A percentile compares a stretch with the other conserved stretches of the same genome.
Conservation (phyloP, 2,329 filamentous ascomycete genomes). For the Dactylellina parvicollis region DNA sequence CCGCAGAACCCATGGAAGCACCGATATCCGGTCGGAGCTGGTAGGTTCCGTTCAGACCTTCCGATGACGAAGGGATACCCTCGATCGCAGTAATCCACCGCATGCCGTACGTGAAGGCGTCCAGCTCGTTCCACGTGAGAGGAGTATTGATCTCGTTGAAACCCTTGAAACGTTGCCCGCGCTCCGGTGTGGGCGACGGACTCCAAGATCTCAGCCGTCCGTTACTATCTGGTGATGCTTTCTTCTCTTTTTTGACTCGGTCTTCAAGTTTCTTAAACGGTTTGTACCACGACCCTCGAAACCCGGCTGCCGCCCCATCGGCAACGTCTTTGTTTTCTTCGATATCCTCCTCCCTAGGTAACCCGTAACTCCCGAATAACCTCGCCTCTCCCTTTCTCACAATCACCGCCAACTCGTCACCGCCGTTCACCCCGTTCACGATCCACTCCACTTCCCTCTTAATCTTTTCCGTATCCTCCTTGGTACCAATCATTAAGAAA, state of each 20-base stretch:
- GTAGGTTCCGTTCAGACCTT: constrained; percentile 19
- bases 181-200: constrained; percentile 15
- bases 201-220: constrained; percentile 5
- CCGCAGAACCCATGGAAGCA: constrained; percentile 1
- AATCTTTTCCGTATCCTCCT: not conserved
- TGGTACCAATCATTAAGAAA: constrained; percentile 26
- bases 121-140: constrained; percentile 1
- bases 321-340: not conserved
- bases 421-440: not conserved
- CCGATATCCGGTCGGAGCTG: constrained; percentile 29
- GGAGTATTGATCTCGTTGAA: not conserved
- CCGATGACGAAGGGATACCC: not conserved
- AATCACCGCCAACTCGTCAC: constrained; percentile 30
- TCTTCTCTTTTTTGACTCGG: not conserved
- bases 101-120: constrained; percentile 28
- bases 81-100: constrained; percentile 21
- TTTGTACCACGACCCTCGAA: not conserved
- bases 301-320: not conserved
- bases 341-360: not conserved
- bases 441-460: constrained; percentile 12
- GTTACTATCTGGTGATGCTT: not conserved
- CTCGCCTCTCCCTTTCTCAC: constrained; percentile 17
- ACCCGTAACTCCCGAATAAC: constrained; percentile 32
- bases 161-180: not conserved
- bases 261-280: not conserved